Evolutionary conservation across 495 filamentous ascomycete genomes (phyloP).

Genomic region (Friedmanniomyces endolithicus): DNA sequence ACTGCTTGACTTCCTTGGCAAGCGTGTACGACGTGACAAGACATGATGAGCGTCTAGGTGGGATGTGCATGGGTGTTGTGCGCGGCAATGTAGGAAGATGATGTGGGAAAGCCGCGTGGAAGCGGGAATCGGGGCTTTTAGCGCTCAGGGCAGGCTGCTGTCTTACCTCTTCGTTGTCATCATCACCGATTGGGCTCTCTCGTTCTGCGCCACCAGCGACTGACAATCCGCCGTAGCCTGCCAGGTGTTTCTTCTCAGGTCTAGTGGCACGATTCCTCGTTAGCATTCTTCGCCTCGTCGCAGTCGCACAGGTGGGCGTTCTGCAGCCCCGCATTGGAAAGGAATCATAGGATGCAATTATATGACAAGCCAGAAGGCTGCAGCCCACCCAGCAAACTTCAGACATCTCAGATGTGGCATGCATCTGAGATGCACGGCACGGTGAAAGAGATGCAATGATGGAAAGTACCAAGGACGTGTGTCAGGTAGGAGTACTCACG

Average conservation of each 20-base stretch:
- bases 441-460: background rate
- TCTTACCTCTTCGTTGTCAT: slow-evolving; percentile 34
- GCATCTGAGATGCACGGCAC: background rate
- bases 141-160: slow-evolving; percentile 16
- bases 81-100: slow-evolving; percentile 12
- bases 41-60: slow-evolving; percentile 5
- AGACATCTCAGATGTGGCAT: no score
- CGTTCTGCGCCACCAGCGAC: slow-evolving; percentile 25
- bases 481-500: slow-evolving; percentile 41
- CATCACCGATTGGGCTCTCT: slow-evolving; percentile 29
- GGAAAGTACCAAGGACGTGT: no score
- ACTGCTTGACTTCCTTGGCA: slow-evolving; percentile 7
- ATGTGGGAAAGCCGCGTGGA: slow-evolving; percentile 16
- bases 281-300: slow-evolving; percentile 8
- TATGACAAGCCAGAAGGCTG: background rate
- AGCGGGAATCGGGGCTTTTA: slow-evolving; percentile 16
- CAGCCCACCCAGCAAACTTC: slow-evolving; percentile 8
- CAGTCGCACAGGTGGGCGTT: background rate
- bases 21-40: slow-evolving; percentile 5
- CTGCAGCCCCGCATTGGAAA: slow-evolving; percentile 9
- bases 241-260: slow-evolving; percentile 32
- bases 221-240: slow-evolving; percentile 29
- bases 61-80: slow-evolving; percentile 16
- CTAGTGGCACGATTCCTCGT: slow-evolving; percentile 14
- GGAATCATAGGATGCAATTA: background rate